Evolutionary conservation across 2,329 filamentous ascomycete species (phyloP), one percentile per base, ranked within the genome.

Genomic region (Ophiostoma sp.): DNA sequence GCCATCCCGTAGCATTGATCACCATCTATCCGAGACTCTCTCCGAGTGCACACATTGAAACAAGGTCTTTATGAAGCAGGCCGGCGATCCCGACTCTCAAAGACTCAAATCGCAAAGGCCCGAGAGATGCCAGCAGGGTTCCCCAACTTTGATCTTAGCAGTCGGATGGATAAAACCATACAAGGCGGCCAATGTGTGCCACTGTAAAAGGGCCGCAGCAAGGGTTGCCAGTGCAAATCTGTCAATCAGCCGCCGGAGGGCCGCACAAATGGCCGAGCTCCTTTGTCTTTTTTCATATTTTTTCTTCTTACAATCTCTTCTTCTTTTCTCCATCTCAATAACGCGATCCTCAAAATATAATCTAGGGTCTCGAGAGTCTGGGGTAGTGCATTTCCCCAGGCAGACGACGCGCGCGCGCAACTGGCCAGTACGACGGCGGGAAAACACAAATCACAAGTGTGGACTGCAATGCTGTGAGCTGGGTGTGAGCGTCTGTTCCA

Each of bases 241-340:
- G 44, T 48, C 6, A 48, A 48, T 48, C 44, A n/a, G 44, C 57
- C 27, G 57, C 57, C 27, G 57, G 23, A 31, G 31, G 27, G 57
- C 57, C 57, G 57, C 57, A 62, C 57, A 62, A 62, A 8, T 62
- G 57, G 57, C 57, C 57, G 27, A 62, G 27, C 13, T 20, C 17
- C 8, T 48, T 31, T 31, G 27, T 31, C 27, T 31, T 31, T 31
- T 52, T 17, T 52, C 17, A 3, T 31, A 1, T 31, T 31, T 31
- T 31, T 31, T 31, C 27, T 31, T 31, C 3, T 31, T 31, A 31
- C n/a, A n/a, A n/a, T n/a, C n/a, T 31, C 27, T 31, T 31, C 27
- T 31, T 31, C n/a, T n/a, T n/a, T n/a, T n/a, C n/a, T n/a, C n/a
- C 0, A 6, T 44, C 4, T 17, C 1, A 44, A 4, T 48, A 48